phyloP scores from a whole-genome alignment of 495 filamentous ascomycete genomes.

The Xylaria telfairii region DNA sequence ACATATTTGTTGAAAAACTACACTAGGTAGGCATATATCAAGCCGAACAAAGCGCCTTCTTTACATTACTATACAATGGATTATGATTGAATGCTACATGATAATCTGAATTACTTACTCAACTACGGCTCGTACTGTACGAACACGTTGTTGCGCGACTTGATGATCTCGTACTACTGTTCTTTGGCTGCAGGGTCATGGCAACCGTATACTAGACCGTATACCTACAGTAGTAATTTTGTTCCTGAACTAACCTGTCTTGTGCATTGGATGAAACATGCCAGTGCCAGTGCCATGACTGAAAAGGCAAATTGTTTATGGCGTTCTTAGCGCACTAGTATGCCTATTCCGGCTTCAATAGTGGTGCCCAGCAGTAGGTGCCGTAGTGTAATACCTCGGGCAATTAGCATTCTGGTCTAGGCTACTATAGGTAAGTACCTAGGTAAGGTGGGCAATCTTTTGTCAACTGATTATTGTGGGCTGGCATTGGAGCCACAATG shows the following conservation, averaged over 20 bases:
- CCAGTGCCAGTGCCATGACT: neutral
- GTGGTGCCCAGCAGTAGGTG: too few species aligned
- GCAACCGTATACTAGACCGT: neutral
- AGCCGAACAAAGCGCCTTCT: neutral
- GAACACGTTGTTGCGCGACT: neutral
- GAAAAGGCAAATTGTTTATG: conserved; percentile 5
- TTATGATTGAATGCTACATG: neutral
- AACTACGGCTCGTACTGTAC: neutral
- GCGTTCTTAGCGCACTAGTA: neutral
- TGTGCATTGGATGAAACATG: conserved; percentile 2
- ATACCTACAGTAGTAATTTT: neutral
- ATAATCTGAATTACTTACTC: neutral
- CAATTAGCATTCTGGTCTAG: neutral
- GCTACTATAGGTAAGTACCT: conserved; percentile 15
- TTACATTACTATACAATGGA: neutral
- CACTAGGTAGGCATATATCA: neutral
- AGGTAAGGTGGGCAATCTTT: conserved; percentile 12
- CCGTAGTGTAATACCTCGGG: neutral
- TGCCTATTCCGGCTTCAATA: neutral
- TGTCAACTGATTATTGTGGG: conserved; percentile 12
- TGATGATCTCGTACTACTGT: neutral
- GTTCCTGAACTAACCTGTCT: neutral
- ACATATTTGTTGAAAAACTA: neutral
- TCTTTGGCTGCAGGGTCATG: neutral
- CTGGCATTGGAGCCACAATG: neutral